These are phyloP conservation scores for Dalbergia oliveri DNA, from an alignment of 306 rosid genomes.

Conservation along the genomic window DNA sequence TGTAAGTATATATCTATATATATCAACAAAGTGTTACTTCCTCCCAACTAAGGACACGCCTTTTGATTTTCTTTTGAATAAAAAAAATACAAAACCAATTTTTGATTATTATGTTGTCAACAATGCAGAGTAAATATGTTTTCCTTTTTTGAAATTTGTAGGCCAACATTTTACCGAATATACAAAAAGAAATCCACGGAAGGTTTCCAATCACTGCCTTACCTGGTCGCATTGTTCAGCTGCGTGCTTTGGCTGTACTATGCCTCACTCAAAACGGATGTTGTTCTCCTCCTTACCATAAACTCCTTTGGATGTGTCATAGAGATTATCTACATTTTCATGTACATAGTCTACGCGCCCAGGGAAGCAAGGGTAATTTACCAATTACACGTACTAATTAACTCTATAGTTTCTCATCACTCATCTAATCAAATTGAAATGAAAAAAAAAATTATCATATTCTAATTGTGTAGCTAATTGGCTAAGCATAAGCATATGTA, in stretches of 20 bases:
- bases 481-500: too few species aligned
- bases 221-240: conserved; percentile 82
- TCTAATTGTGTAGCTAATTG: neutral
- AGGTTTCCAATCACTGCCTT: conserved; percentile 78
- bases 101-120: neutral
- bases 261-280: conserved; percentile 59
- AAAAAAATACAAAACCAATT: neutral
- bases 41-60: neutral
- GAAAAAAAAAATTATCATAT: too few species aligned
- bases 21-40: neutral
- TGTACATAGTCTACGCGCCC: conserved; percentile 61
- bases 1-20: conserved; percentile 60
- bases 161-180: conserved; percentile 78
- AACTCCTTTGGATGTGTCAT: conserved; percentile 70
- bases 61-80: neutral
- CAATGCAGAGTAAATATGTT: neutral
- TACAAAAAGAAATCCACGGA: conserved; percentile 71
- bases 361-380: conserved; percentile 60
- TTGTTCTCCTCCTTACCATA: conserved; percentile 70
- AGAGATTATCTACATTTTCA: conserved; percentile 64
- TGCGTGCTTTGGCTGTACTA: conserved; percentile 80
- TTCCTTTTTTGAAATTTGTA: conserved; percentile 31
- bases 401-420: too few species aligned
- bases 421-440: too few species aligned
- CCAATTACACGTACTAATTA: neutral